Evolutionary conservation across 1,284 basidiomycete genomes (phyloP).

Genomic region (Ceratobasidium sp.): DNA sequence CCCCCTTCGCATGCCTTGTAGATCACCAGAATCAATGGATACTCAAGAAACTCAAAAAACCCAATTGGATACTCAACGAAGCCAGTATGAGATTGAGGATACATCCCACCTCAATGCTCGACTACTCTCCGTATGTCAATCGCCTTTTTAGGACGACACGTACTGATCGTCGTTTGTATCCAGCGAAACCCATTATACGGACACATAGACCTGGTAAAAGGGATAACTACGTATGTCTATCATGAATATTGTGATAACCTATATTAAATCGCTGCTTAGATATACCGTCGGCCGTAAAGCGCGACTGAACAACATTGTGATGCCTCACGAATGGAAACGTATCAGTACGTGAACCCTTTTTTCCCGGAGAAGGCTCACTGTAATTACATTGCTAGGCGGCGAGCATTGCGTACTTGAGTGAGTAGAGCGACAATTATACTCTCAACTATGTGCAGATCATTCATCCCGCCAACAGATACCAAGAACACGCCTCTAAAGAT

Average conservation of each 20-base stretch:
- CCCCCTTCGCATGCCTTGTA: neutral
- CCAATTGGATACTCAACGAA: slow-evolving; percentile 34
- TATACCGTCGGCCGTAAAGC: slow-evolving; percentile 40
- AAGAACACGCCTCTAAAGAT: slow-evolving; percentile 38
- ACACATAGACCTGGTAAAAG: slow-evolving; percentile 37
- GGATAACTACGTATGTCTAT: slow-evolving; percentile 26
- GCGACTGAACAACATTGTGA: slow-evolving; percentile 39
- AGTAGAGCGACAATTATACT: neutral
- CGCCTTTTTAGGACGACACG: neutral
- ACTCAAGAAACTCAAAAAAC: slow-evolving; percentile 40
- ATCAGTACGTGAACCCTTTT: slow-evolving; percentile 22
- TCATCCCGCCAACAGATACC: slow-evolving; percentile 15
- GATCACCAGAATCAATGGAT: slow-evolving; percentile 11
- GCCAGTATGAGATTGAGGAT: slow-evolving; percentile 42
- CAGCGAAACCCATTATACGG: slow-evolving; percentile 33
- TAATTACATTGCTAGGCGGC: slow-evolving; percentile 20
- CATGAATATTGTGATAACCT: neutral
- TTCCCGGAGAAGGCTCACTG: neutral
- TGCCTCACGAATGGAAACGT: slow-evolving; percentile 43
- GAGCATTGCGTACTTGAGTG: slow-evolving; percentile 42
- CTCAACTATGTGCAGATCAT: neutral
- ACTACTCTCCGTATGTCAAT: slow-evolving; percentile 11
- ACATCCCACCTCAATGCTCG: slow-evolving; percentile 42
- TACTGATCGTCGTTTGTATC: neutral
- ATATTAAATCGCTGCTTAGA: neutral